Base-by-base conservation (phyloP, 164 flowering plant species). In the Magnolia sinica region DNA sequence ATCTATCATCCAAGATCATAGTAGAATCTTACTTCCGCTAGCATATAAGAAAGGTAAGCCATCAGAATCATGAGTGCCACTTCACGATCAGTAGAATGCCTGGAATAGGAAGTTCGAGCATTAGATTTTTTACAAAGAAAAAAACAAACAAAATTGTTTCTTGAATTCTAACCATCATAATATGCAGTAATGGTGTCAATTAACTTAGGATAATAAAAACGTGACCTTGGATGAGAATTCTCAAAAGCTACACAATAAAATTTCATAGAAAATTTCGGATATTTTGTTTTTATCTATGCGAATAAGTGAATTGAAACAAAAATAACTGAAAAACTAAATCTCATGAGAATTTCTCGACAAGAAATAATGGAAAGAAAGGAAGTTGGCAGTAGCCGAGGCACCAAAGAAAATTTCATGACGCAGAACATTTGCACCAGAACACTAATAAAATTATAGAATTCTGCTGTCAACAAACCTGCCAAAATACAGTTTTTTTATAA, bases 71-170 rank as follows among this genome's bases (percentile, higher is more conserved):
- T 93, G 24, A 92, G 84, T 70, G 98, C 94, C 80, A 94, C 95
- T 81, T 94, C 97, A 68, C 97, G 93, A 85, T 92, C 97, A 49
- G 98, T 94, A 11, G 98, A 94, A 81, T 94, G 96, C 90, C 98
- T 92, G 86, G 4, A 82, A 59, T 81, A 24, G 59, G 23, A 74
- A 58, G 79, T 19, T 37, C 22, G 2, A 66, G 50, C 24, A 37
- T 29, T 27, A 76, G 20, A 37, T 14, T 51, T 61, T 63, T 61
- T 20, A 55, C 31, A 31, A 76, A 70, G 1, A 51, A 61, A 31
- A 31, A 29, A 68, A 31, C 14, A 29, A 64, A 29, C 29, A 19
- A 64, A 22, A 75, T 0, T 16, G 27, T 45, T 23, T 52, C 18
- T 50, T 64, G 49, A 66, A 22, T 66, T 45, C 18, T 20, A 70